Percentiles rank a stretch among this genome's conserved stretches.
These are phyloP conservation scores for Avicennia marina DNA, from an alignment of 257 asterid genomes.

Conservation along the genomic window DNA sequence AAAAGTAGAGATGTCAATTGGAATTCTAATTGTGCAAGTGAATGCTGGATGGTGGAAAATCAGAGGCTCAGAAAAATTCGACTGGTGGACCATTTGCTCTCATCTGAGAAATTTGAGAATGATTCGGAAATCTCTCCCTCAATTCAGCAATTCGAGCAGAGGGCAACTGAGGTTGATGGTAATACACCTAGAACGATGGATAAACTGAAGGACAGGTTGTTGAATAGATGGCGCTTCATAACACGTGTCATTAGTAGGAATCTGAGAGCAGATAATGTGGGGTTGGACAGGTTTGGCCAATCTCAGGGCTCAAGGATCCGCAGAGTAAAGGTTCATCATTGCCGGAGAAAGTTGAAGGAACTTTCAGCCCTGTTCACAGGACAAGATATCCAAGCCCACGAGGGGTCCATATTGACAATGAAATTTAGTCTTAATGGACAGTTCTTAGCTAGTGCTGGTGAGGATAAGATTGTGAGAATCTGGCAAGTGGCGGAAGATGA, in stretches of 20 bases:
- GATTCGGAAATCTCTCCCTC: slow-evolving; percentile 21
- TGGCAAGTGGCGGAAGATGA: slow-evolving; percentile 91
- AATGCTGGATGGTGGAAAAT: slow-evolving; percentile 19
- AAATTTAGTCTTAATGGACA: slow-evolving; percentile 82
- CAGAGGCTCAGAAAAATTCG: slow-evolving; percentile 22
- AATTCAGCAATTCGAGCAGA: slow-evolving; percentile 17
- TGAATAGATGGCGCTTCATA: slow-evolving; percentile 52
- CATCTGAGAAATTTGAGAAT: slow-evolving; percentile 23
- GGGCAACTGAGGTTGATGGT: slow-evolving; percentile 27
- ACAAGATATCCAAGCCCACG: slow-evolving; percentile 79
- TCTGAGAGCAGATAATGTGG: slow-evolving; percentile 25
- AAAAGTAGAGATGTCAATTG: slow-evolving; percentile 18
- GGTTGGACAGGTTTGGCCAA: slow-evolving; percentile 9
- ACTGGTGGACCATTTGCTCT: slow-evolving; percentile 21
- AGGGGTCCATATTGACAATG: slow-evolving; percentile 78
- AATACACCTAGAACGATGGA: slow-evolving; percentile 23
- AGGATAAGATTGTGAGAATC: slow-evolving; percentile 64
- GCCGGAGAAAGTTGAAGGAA: slow-evolving; percentile 55
- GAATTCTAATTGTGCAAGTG: slow-evolving; percentile 23
- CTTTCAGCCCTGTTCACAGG: slow-evolving; percentile 76
- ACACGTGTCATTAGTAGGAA: slow-evolving; percentile 35
- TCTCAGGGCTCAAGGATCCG: slow-evolving; percentile 30
- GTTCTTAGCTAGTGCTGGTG: slow-evolving; percentile 84
- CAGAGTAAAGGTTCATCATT: slow-evolving; percentile 60
- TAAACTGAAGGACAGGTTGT: slow-evolving; percentile 42